Evolutionary conservation across 805 yeast genomes (phyloP), one percentile per base, ranked within the genome.

Genomic region (Pichia heedii): DNA sequence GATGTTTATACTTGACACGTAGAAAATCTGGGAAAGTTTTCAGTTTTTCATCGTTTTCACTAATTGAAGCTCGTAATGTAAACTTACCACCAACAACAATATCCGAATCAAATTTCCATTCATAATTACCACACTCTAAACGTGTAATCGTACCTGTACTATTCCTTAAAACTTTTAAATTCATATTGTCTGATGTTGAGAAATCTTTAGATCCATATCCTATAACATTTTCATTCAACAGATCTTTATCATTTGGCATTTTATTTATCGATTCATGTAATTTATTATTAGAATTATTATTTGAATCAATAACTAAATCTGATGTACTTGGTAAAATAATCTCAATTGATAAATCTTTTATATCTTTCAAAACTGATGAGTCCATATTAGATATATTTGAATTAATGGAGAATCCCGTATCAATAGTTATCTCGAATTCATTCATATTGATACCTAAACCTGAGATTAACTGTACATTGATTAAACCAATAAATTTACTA

Each of bases 391-490:
- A 29, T 13, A 29, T 27, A 15, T 26, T 39, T 19, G 15, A 13
- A 40, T 43, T 43, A 5, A 44, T n/a, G 3, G 41, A 38, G 29
- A 40, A 40, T n/a, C 47, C 44, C 4, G 50, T 46, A 26, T 33
- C 37, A 9, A 46, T 39, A 24, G 38, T 29, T 29, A 81, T 68
- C 55, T 83, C 88, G 58, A 83, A 82, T 55, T 80, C 88, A 53
- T 77, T 72, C 42, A 61, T 60, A 15, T 62, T 54, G 2, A 56
- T 47, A 0, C 86, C 88, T 22, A 79, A 59, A 0, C 77, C 81
- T 1, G 73, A 67, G 39, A 61, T 62, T 41, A 76, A 67, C 37
- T 79, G 82, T 5, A 76, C 73, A 36, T 67, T 69, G 10, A 82
- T 69, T n/a, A 76, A 54, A 0, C 84, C 84, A n/a, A 68, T 55